Percentiles rank a stretch among this genome's conserved stretches.
These are phyloP conservation scores for Leucocoprinus birnbaumii DNA, from an alignment of 768 basidiomycete species.

Conservation along the genomic window DNA sequence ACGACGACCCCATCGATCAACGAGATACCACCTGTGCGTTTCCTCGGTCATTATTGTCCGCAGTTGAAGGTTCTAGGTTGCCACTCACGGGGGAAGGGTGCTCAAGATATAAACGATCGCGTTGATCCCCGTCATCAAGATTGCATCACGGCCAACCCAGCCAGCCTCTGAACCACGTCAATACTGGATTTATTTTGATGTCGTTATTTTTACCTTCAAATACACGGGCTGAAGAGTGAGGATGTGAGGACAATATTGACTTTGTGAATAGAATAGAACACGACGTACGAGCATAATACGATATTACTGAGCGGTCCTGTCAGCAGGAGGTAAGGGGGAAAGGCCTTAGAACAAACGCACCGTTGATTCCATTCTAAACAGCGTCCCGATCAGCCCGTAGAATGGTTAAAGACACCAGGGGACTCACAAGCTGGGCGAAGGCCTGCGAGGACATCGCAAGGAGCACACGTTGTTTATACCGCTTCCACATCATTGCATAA, in stretches of 20 bases:
- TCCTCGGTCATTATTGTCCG: background rate
- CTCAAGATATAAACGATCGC: constrained; percentile 69
- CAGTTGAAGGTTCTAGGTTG: background rate
- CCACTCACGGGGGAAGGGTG: constrained; percentile 70
- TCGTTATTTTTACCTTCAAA: constrained; percentile 66
- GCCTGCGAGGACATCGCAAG: constrained; percentile 93
- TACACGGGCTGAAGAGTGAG: constrained; percentile 54
- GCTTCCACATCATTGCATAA: constrained; percentile 76
- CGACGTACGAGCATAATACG: constrained; percentile 82
- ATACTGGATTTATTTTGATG: background rate
- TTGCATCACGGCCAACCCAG: constrained; percentile 85
- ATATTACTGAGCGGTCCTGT: constrained; percentile 58
- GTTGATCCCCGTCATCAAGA: constrained; percentile 92
- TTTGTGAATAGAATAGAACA: background rate
- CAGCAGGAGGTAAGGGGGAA: background rate
- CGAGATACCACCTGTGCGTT: constrained; percentile 78
- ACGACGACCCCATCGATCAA: constrained; percentile 84
- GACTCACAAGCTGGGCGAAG: constrained; percentile 82
- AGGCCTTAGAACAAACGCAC: constrained; percentile 31
- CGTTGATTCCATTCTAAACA: constrained; percentile 83
- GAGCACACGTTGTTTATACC: constrained; percentile 80
- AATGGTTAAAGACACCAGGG: background rate
- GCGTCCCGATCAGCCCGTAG: background rate
- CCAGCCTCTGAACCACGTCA: constrained; percentile 64
- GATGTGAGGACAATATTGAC: background rate